Conservation (phyloP, 306 rosid genomes). For the Dryas drummondii region DNA sequence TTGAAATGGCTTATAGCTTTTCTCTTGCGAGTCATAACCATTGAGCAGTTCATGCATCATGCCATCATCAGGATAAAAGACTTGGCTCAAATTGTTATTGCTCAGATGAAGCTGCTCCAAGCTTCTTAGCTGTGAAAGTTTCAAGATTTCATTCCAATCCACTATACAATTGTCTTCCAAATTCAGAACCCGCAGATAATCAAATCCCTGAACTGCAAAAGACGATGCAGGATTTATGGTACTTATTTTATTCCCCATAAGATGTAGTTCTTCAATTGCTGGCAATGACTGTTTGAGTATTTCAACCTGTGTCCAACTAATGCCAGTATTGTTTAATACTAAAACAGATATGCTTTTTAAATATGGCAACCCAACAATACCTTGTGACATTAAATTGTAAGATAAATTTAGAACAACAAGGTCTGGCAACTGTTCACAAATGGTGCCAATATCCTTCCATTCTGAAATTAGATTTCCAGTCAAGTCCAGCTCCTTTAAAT, state of each 20-base stretch:
- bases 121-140: conserved; percentile 79
- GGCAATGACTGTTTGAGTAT: conserved; percentile 58
- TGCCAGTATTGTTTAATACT: conserved; percentile 70
- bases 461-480: conserved; percentile 85
- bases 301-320: conserved; percentile 84
- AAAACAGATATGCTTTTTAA: conserved; percentile 57
- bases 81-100: conserved; percentile 66
- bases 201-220: conserved; percentile 75
- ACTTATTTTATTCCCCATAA: conserved; percentile 77
- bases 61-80: conserved; percentile 56
- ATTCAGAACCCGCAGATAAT: conserved; percentile 77
- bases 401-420: conserved; percentile 72
- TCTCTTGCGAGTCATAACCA: conserved; percentile 31
- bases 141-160: conserved; percentile 81
- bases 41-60: conserved; percentile 34
- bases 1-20: conserved; percentile 52
- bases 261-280: conserved; percentile 83
- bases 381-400: conserved; percentile 57
- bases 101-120: conserved; percentile 93
- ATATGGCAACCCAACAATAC: conserved; percentile 49
- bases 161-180: conserved; percentile 76
- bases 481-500: conserved; percentile 78
- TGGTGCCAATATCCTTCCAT: conserved; percentile 82
- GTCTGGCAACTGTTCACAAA: conserved; percentile 73
- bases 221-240: conserved; percentile 57